These are phyloP conservation scores for Termitomyces sp. DNA, from an alignment of 768 basidiomycete species.

Conservation along the genomic window DNA sequence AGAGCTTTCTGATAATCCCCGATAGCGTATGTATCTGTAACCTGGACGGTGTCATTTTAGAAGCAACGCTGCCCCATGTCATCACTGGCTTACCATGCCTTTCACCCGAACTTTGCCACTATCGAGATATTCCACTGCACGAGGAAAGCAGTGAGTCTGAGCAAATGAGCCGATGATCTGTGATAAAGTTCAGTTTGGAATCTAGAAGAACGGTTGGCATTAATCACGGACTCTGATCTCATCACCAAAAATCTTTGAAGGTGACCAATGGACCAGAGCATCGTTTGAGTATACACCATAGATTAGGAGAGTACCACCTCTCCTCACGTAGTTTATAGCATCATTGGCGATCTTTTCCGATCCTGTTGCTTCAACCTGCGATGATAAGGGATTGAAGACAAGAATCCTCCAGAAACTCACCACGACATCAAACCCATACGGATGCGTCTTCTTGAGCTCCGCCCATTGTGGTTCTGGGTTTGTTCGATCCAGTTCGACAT, in stretches of 20 bases:
- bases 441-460: slow-evolving; percentile 62
- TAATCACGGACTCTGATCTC: slow-evolving; percentile 53
- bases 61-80: neutral
- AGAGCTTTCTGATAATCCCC: slow-evolving; percentile 61
- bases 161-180: slow-evolving; percentile 80
- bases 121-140: slow-evolving; percentile 74
- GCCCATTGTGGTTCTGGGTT: slow-evolving; percentile 66
- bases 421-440: slow-evolving; percentile 80
- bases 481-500: slow-evolving; percentile 67
- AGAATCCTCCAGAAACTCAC: slow-evolving; percentile 17
- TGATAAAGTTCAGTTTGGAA: neutral
- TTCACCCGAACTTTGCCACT: slow-evolving; percentile 65
- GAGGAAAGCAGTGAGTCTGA: slow-evolving; percentile 74
- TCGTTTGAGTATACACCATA: slow-evolving; percentile 77
- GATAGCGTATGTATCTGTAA: slow-evolving; percentile 57
- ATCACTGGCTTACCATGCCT: slow-evolving; percentile 33
- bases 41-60: slow-evolving; percentile 11
- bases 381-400: neutral
- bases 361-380: slow-evolving; percentile 61
- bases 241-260: slow-evolving; percentile 72
- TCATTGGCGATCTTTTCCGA: slow-evolving; percentile 69
- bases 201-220: neutral
- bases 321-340: slow-evolving; percentile 69
- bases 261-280: slow-evolving; percentile 66
- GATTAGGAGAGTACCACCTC: slow-evolving; percentile 66